Conservation (phyloP, 2,329 filamentous ascomycete species). For the Penicillium corylophilum region DNA sequence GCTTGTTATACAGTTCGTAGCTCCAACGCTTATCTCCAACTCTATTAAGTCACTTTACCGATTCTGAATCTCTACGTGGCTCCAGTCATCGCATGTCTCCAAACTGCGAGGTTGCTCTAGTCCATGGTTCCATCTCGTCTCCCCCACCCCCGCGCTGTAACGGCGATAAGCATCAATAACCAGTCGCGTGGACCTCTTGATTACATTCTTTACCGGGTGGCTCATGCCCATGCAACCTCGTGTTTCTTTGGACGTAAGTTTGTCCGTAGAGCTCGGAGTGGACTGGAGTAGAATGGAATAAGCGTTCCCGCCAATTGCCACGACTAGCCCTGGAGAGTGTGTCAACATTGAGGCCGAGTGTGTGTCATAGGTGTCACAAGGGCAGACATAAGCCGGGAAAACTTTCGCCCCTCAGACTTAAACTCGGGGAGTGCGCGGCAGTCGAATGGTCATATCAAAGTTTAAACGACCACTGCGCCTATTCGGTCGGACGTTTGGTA, state of each 20-base stretch:
- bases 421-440: neutral
- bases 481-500: neutral
- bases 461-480: neutral
- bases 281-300: neutral
- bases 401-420: neutral
- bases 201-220: neutral
- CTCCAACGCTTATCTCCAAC: neutral
- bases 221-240: neutral
- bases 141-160: neutral
- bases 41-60: neutral
- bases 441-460: neutral
- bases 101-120: neutral
- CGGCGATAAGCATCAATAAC: neutral
- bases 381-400: neutral
- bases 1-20: neutral
- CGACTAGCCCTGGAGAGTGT: neutral
- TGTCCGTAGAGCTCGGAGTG: neutral
- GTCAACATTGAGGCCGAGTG: neutral
- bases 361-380: neutral
- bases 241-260: neutral
- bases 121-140: neutral
- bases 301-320: neutral
- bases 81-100: neutral
- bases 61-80: neutral
- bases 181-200: neutral